A percentile compares a stretch with the other conserved stretches of the same genome.
phyloP scores from a whole-genome alignment of 2,329 filamentous ascomycete species.

The Emmonsiellopsis sp. region DNA sequence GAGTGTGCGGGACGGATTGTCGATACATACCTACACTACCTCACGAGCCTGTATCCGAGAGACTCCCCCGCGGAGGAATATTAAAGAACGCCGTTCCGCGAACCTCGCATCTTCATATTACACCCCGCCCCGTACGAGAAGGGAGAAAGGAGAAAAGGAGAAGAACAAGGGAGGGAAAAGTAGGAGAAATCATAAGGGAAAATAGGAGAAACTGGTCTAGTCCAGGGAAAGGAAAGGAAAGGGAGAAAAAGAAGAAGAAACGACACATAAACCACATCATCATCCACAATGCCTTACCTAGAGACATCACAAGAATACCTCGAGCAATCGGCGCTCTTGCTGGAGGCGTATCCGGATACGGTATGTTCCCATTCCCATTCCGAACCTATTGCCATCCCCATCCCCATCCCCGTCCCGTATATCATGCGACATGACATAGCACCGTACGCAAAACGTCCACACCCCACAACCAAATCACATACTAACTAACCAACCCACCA shows the following conservation, averaged over 20 bases:
- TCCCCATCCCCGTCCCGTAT: constrained; percentile 1
- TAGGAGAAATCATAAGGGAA: background rate
- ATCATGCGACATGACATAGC: background rate
- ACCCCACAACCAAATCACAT: background rate
- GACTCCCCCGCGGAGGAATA: no score
- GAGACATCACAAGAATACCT: constrained; percentile 84
- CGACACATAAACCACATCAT: background rate
- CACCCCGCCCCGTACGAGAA: no score
- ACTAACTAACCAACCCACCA: background rate
- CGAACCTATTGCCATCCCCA: constrained; percentile 1
- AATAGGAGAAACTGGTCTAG: background rate
- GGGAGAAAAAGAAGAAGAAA: background rate
- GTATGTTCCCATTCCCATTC: constrained; percentile 45
- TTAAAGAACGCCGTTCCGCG: no score
- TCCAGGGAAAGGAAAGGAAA: background rate
- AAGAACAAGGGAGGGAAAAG: background rate
- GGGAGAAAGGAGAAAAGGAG: background rate
- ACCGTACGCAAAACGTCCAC: background rate
- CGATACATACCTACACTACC: no score
- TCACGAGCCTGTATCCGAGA: no score
- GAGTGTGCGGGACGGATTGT: no score
- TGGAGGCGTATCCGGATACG: constrained; percentile 76
- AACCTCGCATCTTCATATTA: no score
- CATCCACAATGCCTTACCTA: constrained; percentile 62
- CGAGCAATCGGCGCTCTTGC: constrained; percentile 71